phyloP scores from a whole-genome alignment of 345 rosid genomes.

The Camelina laxa region DNA sequence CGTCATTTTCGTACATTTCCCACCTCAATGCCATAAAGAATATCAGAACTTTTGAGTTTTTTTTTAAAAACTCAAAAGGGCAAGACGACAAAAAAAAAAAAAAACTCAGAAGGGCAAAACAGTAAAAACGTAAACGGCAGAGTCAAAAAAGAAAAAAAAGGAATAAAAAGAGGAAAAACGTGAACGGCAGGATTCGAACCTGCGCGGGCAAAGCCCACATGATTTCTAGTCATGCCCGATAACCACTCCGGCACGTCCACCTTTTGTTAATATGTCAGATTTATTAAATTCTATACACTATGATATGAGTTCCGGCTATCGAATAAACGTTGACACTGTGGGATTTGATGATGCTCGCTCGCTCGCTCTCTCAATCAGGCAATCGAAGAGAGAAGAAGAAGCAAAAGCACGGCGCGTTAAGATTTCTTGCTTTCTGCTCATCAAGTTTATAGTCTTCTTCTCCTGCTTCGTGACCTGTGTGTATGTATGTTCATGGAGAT shows the following conservation, averaged over 20 bases:
- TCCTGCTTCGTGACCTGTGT: background rate
- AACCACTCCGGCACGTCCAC: constrained; percentile 51
- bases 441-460: background rate
- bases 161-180: background rate
- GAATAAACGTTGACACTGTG: constrained; percentile 4
- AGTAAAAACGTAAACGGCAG: constrained; percentile 48
- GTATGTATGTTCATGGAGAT: background rate
- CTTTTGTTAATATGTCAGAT: background rate
- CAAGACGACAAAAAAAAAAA: no score
- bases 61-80: background rate
- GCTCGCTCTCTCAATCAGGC: constrained; percentile 4
- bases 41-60: no score
- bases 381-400: background rate
- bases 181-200: constrained; percentile 80
- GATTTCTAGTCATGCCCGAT: constrained; percentile 93
- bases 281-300: background rate
- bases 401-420: constrained; percentile 1
- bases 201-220: constrained; percentile 94
- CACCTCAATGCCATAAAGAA: no score
- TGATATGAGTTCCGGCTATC: background rate
- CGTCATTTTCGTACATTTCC: no score
- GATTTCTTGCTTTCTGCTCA: constrained; percentile 15
- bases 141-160: background rate
- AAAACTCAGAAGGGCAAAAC: background rate
- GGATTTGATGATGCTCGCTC: background rate